Base-by-base conservation (phyloP, 2,329 filamentous ascomycete genomes). In the Neobulgaria alba region DNA sequence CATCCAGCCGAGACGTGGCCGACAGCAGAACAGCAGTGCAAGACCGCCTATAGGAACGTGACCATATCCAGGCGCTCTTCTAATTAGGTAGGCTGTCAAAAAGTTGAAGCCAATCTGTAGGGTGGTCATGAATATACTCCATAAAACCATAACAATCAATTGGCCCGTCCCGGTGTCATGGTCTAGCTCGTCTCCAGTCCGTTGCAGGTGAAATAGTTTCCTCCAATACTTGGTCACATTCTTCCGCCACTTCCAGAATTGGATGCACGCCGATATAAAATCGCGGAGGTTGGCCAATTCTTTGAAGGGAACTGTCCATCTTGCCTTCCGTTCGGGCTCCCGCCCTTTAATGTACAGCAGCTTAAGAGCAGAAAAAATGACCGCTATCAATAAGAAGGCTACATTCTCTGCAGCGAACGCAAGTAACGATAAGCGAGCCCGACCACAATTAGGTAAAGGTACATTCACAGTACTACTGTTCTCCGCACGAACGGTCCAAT, bases 81-180 rank as follows among this genome's bases (percentile, higher is more conserved):
- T n/a, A 7, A 41, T 33, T 10, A 31, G 7, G 14, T 30, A 29
- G 3, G 38, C 38, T 2, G 14, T 30, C 5, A 23, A 16, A 16
- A 41, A 41, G 18, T 41, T 41, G 21, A 29, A 14, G 15, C 20
- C 32, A 10, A 41, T 3, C 23, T 41, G 38, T 2, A 41, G 4
- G 9, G 21, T 16, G 2, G 32, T 18, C 3, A 36, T 8, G 12
- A 41, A 32, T 10, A 35, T 30, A n/a, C 21, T 12, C 15, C 9
- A 14, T 3, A 35, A 3, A 30, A 41, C 18, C 10, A 33, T 30
- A 4, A n/a, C 10, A 3, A 31, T 20, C n/a, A 38, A 9, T n/a
- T 35, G 16, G 30, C 14, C n/a, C n/a, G 30, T 15, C n/a, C 30
- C 30, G n/a, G n/a, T n/a, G n/a, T n/a, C n/a, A n/a, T n/a, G n/a